Evolutionary conservation across 176 grass and related monocot genomes (phyloP), one percentile per base, ranked within the genome.

Genomic region (Hordeum marinum): DNA sequence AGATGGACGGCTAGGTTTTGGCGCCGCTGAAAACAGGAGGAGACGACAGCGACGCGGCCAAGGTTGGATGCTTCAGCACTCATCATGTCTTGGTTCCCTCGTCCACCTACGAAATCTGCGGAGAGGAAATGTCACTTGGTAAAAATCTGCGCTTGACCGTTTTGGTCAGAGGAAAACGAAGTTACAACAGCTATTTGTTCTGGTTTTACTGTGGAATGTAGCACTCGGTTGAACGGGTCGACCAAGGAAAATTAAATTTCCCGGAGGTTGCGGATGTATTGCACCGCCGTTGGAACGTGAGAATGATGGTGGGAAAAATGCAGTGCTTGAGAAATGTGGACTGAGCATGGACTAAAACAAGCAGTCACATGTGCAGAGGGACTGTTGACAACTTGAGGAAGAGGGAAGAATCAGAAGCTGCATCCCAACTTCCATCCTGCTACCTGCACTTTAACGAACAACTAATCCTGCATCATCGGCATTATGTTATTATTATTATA

Each of bases 331-430:
- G 34, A 45, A 63, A 46, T 36, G 54, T 72, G 67, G n/a, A n/a
- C 3, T 40, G 66, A 25, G n/a, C 37, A 23, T 75, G 81, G 34
- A 9, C 2, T n/a, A n/a, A 50, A 50, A 73, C 1, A 60, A 68
- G 61, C 48, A 76, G 25, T 1, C 77, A 69, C 87, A 85, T 81
- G 82, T 89, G 87, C 46, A 69, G 61, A 69, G 77, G 23, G 9
- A 29, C 29, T 29, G 69, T 48, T 60, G 68, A 73, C 58, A 75
- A 18, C 23, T 77, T 68, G 10, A 66, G 12, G 37, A 57, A 8
- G 12, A 68, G 21, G 7, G 13, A 66, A 43, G 66, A 80, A 75
- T 88, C 67, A 80, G 40, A 14, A 25, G 75, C 10, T 32, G 58
- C 20, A 8, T 60, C 58, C 58, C 58, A 21, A 60, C 58, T 36